Evolutionary conservation across 2,329 filamentous ascomycete genomes (phyloP).

Genomic region (Aspergillus sp.): DNA sequence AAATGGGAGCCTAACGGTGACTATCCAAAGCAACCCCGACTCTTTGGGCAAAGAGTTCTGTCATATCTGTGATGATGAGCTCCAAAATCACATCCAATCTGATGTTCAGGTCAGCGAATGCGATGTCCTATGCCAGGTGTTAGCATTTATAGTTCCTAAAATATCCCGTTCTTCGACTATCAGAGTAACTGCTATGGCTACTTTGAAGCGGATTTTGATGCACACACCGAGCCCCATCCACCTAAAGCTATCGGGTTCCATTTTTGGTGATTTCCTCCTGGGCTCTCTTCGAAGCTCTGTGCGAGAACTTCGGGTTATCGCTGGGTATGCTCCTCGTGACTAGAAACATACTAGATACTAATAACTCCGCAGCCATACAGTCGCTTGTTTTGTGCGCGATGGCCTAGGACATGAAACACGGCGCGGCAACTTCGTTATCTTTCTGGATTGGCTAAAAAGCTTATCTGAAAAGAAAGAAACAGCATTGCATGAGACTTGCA

Average conservation of each 20-base stretch:
- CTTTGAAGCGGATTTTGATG: conserved; percentile 66
- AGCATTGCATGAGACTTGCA: conserved; percentile 75
- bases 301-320: conserved; percentile 79
- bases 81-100: conserved; percentile 12
- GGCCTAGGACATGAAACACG: conserved; percentile 49
- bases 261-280: conserved; percentile 76
- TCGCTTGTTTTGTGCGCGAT: conserved; percentile 64
- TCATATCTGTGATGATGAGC: conserved; percentile 38
- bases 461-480: conserved; percentile 69
- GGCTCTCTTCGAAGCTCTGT: conserved; percentile 79
- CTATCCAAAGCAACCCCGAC: conserved; percentile 23
- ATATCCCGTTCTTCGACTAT: conserved; percentile 55
- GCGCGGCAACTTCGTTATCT: conserved; percentile 66
- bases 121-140: conserved; percentile 42
- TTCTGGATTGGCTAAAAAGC: conserved; percentile 68
- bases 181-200: conserved; percentile 69
- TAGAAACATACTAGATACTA: conserved; percentile 1
- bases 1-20: conserved; percentile 46
- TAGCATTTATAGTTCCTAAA: conserved; percentile 42
- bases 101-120: conserved; percentile 22
- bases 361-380: conserved; percentile 52
- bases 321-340: conserved; percentile 52
- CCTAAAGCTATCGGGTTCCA: conserved; percentile 66
- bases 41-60: conserved; percentile 31
- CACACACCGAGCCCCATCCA: conserved; percentile 63